Base-by-base conservation (phyloP, 441 rosid species). In the Pelargonium citronellum region DNA sequence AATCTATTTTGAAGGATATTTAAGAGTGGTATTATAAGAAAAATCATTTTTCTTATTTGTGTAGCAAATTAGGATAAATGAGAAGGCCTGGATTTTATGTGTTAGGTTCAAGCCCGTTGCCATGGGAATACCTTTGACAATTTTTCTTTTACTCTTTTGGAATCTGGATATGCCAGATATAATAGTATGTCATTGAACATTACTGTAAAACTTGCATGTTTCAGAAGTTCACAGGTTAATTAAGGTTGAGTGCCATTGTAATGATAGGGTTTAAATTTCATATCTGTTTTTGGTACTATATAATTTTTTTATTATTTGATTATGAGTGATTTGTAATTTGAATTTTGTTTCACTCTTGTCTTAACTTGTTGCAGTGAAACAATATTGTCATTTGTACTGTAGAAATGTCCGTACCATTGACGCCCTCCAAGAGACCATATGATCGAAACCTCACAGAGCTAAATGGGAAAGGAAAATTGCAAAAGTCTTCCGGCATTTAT, bases 391-490 rank as follows among this genome's bases (percentile, higher is more conserved):
- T 17, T 57, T 30, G 49, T 34, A 64, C 58, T 57, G 41, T 62
- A 65, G 79, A 19, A 41, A 89, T 89, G 94, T 81, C 88, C 60
- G 47, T 67, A 47, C 77, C 84, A 20, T 78, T 78, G 78, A 87
- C 84, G 0, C 89, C 91, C 70, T 76, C 90, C 27, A 90, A 88
- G 81, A 82, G 96, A 71, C 82, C 82, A 2, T 74, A 65, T 77
- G 90, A 87, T 62, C 71, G 67, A 69, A 79, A 47, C 37, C 47
- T 49, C 63, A 51, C 69, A 5, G 96, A 88, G 75, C 16, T 79
- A 51, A 81, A 81, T 79, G 86, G 83, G 43, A 83, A 80, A 69
- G 86, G 78, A 12, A 84, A 86, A 76, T 66, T 67, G 78, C 89
- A 84, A 70, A 85, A 82, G 83, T 69, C 81, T 47, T 70, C 66